Percentiles rank a stretch among this genome's conserved stretches.
phyloP scores from a whole-genome alignment of 768 basidiomycete genomes.

The Pulveroboletus sp. region DNA sequence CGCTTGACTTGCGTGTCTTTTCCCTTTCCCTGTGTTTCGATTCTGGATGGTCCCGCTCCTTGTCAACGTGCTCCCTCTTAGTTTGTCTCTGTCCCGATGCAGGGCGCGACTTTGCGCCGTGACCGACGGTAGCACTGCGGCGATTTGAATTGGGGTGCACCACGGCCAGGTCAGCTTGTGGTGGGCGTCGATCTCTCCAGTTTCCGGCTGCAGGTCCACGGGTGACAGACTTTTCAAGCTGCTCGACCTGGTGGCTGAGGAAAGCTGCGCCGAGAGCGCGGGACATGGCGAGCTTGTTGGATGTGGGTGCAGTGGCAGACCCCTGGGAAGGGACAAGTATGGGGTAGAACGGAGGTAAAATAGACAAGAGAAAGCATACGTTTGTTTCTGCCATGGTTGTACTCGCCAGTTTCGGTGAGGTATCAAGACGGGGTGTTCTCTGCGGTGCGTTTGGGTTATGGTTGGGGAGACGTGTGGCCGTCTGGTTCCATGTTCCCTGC shows the following conservation, averaged over 20 bases:
- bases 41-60: constrained; percentile 20
- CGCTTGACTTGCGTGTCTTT: constrained; percentile 21
- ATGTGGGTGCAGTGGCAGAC: constrained; percentile 24
- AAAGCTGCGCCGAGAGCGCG: constrained; percentile 84
- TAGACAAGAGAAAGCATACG: neutral
- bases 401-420: neutral
- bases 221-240: constrained; percentile 73
- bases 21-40: constrained; percentile 13
- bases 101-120: constrained; percentile 23
- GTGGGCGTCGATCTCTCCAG: constrained; percentile 52
- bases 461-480: neutral
- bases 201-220: constrained; percentile 50
- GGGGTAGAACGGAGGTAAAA: neutral
- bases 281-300: constrained; percentile 76
- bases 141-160: constrained; percentile 17
- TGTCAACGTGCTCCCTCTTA: constrained; percentile 22
- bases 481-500: neutral
- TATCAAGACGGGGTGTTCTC: too few relatives aligned
- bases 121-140: constrained; percentile 8
- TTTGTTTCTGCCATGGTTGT: constrained; percentile 19
- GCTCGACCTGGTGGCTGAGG: constrained; percentile 82
- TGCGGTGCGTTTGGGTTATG: too few relatives aligned
- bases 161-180: constrained; percentile 12
- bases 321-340: constrained; percentile 8
- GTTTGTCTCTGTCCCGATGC: constrained; percentile 14